Conservation (phyloP, 2,329 filamentous ascomycete species). For the Scedosporium aurantiacum region DNA sequence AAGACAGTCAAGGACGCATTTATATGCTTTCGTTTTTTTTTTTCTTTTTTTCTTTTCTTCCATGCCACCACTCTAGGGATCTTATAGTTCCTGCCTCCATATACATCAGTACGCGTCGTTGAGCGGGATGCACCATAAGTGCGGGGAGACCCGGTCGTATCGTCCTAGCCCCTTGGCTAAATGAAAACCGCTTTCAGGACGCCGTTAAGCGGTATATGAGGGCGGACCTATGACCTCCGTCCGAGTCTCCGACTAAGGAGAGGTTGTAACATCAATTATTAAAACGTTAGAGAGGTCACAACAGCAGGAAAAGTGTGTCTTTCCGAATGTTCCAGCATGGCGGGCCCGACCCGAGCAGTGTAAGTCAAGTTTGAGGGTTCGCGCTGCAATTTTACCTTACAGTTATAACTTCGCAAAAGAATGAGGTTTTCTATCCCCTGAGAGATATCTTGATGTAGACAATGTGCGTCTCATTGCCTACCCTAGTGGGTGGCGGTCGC, state of each 20-base stretch:
- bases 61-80: not conserved
- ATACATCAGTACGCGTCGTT: not conserved
- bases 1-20: not conserved
- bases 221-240: constrained; percentile 5
- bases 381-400: too few relatives aligned
- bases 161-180: not conserved
- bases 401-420: too few relatives aligned
- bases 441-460: too few relatives aligned
- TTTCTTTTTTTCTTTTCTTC: too few relatives aligned
- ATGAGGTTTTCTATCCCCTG: too few relatives aligned
- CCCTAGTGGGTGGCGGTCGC: too few relatives aligned
- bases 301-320: not conserved
- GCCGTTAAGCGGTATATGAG: not conserved
- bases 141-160: not conserved
- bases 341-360: too few relatives aligned
- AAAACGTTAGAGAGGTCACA: not conserved
- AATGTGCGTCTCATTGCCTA: too few relatives aligned
- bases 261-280: not conserved
- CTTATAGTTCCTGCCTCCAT: not conserved
- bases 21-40: too few relatives aligned
- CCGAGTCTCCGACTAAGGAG: not conserved
- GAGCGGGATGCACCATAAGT: not conserved
- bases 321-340: too few relatives aligned
- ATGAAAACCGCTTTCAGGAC: not conserved
- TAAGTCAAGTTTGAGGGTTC: too few relatives aligned